phyloP scores from a whole-genome alignment of 257 asterid genomes.

The Gardenia jasminoides region DNA sequence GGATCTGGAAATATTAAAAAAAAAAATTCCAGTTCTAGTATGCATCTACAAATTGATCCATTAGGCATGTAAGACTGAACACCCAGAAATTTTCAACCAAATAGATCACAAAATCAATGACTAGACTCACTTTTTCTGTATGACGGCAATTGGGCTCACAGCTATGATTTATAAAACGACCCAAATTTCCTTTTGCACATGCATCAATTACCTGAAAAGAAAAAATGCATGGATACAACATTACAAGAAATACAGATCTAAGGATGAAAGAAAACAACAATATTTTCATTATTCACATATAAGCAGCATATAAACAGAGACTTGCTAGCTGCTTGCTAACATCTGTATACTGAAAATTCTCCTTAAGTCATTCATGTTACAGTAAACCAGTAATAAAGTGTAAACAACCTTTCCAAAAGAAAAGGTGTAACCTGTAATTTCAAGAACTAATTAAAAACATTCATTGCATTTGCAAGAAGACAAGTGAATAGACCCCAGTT shows the following conservation, averaged over 20 bases:
- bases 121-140: conserved; percentile 73
- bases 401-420: background rate
- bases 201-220: conserved; percentile 87
- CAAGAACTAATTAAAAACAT: background rate
- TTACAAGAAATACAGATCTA: conserved; percentile 7
- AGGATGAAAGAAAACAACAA: background rate
- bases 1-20: background rate
- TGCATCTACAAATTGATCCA: background rate
- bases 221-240: conserved; percentile 14
- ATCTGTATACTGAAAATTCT: background rate
- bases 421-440: background rate
- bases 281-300: background rate
- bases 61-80: background rate
- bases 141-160: conserved; percentile 95
- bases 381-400: background rate
- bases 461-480: background rate
- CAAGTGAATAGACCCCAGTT: background rate
- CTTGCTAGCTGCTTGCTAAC: background rate
- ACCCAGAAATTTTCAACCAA: background rate
- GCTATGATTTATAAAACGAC: conserved; percentile 87
- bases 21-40: background rate
- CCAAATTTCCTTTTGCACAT: conserved; percentile 87
- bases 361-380: background rate
- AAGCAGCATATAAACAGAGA: background rate
- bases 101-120: conserved; percentile 13